Evolutionary conservation across 768 basidiomycete species (phyloP), one percentile per base, ranked within the genome.

Genomic region (Sarcodon aspratus): DNA sequence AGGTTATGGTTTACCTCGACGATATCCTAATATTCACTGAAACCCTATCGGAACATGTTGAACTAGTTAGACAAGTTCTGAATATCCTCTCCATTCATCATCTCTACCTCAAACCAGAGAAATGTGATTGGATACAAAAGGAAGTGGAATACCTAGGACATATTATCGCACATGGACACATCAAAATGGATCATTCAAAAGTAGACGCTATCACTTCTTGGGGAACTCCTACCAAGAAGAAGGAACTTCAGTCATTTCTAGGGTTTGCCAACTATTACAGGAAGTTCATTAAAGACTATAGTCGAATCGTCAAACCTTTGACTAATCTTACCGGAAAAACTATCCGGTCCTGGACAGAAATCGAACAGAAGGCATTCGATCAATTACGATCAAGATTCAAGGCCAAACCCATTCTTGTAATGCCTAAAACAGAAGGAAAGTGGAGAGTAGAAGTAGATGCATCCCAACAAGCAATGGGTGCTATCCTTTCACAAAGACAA

Each of bases 1-100:
- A 66, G 21, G 64, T 78, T n/a, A 52, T 61, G 0, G 65, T 75
- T 37, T 72, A 78, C 53, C 54, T 75, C 33, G 71, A 73, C 48
- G 63, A 75, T 49, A 69, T 74, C 15, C 34, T 61, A 15, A 55
- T 61, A 11, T 57, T 49, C 47, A 59, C 55, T 1, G 38, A 55
- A 2, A 31, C 47, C 3, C 17, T 44, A 7, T 47, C 52, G 10
- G 54, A 60, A 34, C 58, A 63, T 32, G 36, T 46, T 0, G 33
- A 36, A 1, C 37, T 58, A 4, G 47, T 61, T 1, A 51, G 43
- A 1, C 32, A 52, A 36, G 63, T 70, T 0, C 57, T 70, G 0
- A 31, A 62, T 18, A 33, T 42, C 1, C 52, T 73, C 0, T 8
- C 52, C 8, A 48, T 67, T 0, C 46, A 68, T 40, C 47, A 66